Percentiles rank a stretch among this genome's conserved stretches.
These are phyloP conservation scores for Daucus carota DNA, from an alignment of 129 eudicot genomes.

Conservation along the genomic window DH1_v3.0 NC_030381.2:55411001-55411500, in stretches of 20 bases:
- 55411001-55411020: neutral
- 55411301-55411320: slow-evolving; percentile 70
- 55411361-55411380: slow-evolving; percentile 32
- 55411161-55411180: slow-evolving; percentile 53
- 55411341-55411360: slow-evolving; percentile 21
- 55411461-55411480: neutral
- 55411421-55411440: neutral
- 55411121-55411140: slow-evolving; percentile 44
- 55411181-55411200: slow-evolving; percentile 43
- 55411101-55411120: slow-evolving; percentile 43
- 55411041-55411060: neutral
- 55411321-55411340: slow-evolving; percentile 33
- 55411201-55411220: slow-evolving; percentile 80
- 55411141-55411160: slow-evolving; percentile 45
- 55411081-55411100: slow-evolving; percentile 25
- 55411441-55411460: neutral
- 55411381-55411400: slow-evolving; percentile 73
- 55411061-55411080: slow-evolving; percentile 3
- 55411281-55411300: slow-evolving; percentile 38
- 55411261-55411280: neutral
- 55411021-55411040: neutral
- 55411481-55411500: neutral
- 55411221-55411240: slow-evolving; percentile 32
- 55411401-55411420: slow-evolving; percentile 5
- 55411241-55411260: neutral